These are phyloP conservation scores for Microsporum audouinii DNA, from an alignment of 2,329 filamentous ascomycete genomes.

Conservation along the genomic window DNA sequence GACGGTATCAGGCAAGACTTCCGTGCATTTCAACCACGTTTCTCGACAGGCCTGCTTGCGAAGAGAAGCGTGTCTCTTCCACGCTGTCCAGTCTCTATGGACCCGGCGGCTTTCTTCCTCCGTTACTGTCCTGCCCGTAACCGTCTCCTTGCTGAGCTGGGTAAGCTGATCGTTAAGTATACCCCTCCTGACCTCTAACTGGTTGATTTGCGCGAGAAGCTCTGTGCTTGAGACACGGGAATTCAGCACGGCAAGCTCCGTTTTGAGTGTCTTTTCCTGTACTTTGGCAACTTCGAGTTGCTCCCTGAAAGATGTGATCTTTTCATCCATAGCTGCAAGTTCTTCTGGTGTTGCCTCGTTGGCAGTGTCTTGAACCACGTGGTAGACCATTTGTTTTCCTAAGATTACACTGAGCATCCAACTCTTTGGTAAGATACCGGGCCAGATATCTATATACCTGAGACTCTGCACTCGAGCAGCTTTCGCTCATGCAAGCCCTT, in stretches of 20 bases:
- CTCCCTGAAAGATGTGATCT: conserved; percentile 38
- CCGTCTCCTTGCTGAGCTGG: conserved; percentile 28
- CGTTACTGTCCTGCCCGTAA: conserved; percentile 32
- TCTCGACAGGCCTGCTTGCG: conserved; percentile 41
- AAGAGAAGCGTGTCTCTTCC: conserved; percentile 29
- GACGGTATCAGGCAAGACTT: conserved; percentile 37
- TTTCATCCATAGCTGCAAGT: conserved; percentile 39
- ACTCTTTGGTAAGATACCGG: background rate
- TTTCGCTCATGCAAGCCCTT: conserved; percentile 52
- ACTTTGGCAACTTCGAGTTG: conserved; percentile 35
- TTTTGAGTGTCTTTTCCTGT: conserved; percentile 40
- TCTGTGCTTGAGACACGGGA: conserved; percentile 42
- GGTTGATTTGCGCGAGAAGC: conserved; percentile 35
- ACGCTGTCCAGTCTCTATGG: conserved; percentile 37
- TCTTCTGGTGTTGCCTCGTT: conserved; percentile 39
- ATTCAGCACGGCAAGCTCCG: conserved; percentile 36
- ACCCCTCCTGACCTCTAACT: conserved; percentile 36
- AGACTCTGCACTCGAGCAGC: conserved; percentile 46
- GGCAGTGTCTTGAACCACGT: conserved; percentile 42
- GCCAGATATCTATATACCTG: conserved; percentile 31
- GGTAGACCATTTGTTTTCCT: conserved; percentile 54
- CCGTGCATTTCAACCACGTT: conserved; percentile 41
- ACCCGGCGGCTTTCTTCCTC: conserved; percentile 38
- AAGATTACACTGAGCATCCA: background rate
- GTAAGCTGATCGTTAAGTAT: conserved; percentile 33